Percentiles rank a stretch among this genome's conserved stretches.
Conservation (phyloP, 2,329 filamentous ascomycete species). For the Clarireedia monteithiana region DNA sequence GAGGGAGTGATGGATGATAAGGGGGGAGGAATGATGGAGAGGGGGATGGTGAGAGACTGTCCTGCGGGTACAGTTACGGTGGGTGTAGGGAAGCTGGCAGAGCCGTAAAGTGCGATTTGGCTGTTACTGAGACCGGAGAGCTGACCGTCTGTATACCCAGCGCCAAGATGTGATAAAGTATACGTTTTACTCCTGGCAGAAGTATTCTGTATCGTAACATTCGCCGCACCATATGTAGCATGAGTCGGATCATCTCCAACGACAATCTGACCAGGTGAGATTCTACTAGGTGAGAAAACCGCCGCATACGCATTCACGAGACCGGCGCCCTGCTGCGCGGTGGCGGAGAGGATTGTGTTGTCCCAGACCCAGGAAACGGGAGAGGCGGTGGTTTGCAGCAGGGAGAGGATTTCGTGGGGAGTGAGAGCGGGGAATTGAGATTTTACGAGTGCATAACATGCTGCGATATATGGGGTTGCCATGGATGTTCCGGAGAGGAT, state of each 20-base stretch:
- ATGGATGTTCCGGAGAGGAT: slow-evolving; percentile 33
- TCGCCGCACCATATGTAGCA: slow-evolving; percentile 12
- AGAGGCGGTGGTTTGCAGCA: slow-evolving; percentile 27
- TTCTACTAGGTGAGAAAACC: slow-evolving; percentile 17
- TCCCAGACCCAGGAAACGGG: slow-evolving; percentile 26
- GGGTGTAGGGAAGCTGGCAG: slow-evolving; percentile 15
- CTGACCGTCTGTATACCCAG: slow-evolving; percentile 20
- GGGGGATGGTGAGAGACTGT: slow-evolving; percentile 12
- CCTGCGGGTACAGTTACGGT: slow-evolving; percentile 17
- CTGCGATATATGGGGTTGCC: slow-evolving; percentile 31
- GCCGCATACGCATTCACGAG: slow-evolving; percentile 30
- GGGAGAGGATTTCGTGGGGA: slow-evolving; percentile 24
- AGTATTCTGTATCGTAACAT: slow-evolving; percentile 24
- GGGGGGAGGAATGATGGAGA: slow-evolving; percentile 15
- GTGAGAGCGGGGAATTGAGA: slow-evolving; percentile 25
- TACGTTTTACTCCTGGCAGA: slow-evolving; percentile 18
- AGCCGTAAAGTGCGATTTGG: slow-evolving; percentile 21
- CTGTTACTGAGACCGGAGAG: slow-evolving; percentile 12
- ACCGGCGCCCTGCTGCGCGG: slow-evolving; percentile 31
- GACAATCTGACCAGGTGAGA: slow-evolving; percentile 22
- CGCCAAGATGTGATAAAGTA: slow-evolving; percentile 19
- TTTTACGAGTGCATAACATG: slow-evolving; percentile 31
- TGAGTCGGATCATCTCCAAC: slow-evolving; percentile 12
- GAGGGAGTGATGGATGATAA: slow-evolving; percentile 11
- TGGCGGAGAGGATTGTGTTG: slow-evolving; percentile 24